Percentiles rank a stretch among this genome's conserved stretches.
These are phyloP conservation scores for Solanum sitiens DNA, from an alignment of 257 asterid species.

Conservation along the genomic window DNA sequence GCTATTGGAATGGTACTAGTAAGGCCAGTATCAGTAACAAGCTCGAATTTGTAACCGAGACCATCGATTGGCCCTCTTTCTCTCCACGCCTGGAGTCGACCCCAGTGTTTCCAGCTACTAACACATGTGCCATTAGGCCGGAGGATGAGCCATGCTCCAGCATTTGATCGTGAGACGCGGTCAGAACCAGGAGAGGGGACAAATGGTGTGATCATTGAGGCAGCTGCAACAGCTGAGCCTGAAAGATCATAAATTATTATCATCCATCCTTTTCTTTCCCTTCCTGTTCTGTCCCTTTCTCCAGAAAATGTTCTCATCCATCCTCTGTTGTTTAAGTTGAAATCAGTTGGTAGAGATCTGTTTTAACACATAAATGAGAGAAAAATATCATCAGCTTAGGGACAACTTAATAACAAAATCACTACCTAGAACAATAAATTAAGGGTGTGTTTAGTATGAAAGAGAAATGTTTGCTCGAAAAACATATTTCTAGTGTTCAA, in stretches of 20 bases:
- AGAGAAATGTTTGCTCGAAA: background rate
- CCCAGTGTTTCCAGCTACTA: constrained; percentile 96
- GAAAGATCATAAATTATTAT: constrained; percentile 64
- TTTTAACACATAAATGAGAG: background rate
- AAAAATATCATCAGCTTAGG: background rate
- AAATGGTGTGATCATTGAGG: constrained; percentile 88
- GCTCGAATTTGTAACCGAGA: constrained; percentile 74
- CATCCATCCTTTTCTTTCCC: constrained; percentile 87
- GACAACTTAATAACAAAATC: background rate
- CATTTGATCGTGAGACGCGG: constrained; percentile 73
- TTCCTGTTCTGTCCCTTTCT: constrained; percentile 31
- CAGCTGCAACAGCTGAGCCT: constrained; percentile 89
- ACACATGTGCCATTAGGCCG: constrained; percentile 59
- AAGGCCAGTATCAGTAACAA: constrained; percentile 43
- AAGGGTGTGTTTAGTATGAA: background rate
- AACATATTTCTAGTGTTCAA: background rate
- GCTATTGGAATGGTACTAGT: constrained; percentile 53
- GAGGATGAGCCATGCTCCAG: constrained; percentile 91
- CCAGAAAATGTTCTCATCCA: constrained; percentile 59
- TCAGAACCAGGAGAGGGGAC: constrained; percentile 75
- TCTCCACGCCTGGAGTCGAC: constrained; percentile 90
- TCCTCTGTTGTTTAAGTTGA: constrained; percentile 36
- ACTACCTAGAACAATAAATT: background rate
- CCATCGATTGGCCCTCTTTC: constrained; percentile 64
- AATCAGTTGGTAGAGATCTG: constrained; percentile 73